Percentiles rank a stretch among this genome's conserved stretches.
Conservation (phyloP, 2,329 filamentous ascomycete genomes). For the Penicillium sp. region DNA sequence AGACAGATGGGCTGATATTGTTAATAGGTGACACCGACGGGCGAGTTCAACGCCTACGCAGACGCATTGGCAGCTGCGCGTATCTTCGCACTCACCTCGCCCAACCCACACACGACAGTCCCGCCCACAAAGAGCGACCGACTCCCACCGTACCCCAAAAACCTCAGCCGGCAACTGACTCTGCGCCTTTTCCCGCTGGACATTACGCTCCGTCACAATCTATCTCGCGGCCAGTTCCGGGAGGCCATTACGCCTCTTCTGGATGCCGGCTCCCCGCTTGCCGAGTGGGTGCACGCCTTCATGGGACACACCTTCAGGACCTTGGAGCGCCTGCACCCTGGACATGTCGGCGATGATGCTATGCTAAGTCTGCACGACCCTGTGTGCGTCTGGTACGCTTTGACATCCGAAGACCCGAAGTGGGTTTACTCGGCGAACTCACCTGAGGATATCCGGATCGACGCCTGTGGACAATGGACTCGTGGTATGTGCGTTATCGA, state of each 20-base stretch:
- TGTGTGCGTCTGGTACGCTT: constrained; percentile 67
- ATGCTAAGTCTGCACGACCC: constrained; percentile 67
- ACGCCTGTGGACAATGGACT: constrained; percentile 90
- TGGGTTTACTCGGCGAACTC: constrained; percentile 43
- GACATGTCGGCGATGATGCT: constrained; percentile 41
- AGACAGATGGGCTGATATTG: constrained; percentile 15
- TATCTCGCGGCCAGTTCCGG: constrained; percentile 54
- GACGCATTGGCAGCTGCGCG: constrained; percentile 70
- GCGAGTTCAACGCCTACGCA: constrained; percentile 93
- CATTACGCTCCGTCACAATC: constrained; percentile 62
- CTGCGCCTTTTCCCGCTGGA: constrained; percentile 68
- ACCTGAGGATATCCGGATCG: constrained; percentile 75
- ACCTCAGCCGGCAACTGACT: constrained; percentile 55
- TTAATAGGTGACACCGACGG: constrained; percentile 54
- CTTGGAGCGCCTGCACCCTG: constrained; percentile 54
- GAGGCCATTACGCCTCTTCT: constrained; percentile 49
- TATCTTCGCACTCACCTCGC: constrained; percentile 68
- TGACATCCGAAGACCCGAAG: constrained; percentile 42
- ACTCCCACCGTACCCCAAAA: constrained; percentile 55
- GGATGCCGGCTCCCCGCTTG: constrained; percentile 60
- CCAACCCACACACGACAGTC: constrained; percentile 67
- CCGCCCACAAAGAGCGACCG: constrained; percentile 49
- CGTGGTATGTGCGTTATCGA: constrained; percentile 83
- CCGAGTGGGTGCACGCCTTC: constrained; percentile 64
- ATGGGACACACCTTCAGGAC: constrained; percentile 62